Percentiles rank a stretch among this genome's conserved stretches.
Conservation (phyloP, 306 rosid genomes). For the Acmispon strigosus region DNA sequence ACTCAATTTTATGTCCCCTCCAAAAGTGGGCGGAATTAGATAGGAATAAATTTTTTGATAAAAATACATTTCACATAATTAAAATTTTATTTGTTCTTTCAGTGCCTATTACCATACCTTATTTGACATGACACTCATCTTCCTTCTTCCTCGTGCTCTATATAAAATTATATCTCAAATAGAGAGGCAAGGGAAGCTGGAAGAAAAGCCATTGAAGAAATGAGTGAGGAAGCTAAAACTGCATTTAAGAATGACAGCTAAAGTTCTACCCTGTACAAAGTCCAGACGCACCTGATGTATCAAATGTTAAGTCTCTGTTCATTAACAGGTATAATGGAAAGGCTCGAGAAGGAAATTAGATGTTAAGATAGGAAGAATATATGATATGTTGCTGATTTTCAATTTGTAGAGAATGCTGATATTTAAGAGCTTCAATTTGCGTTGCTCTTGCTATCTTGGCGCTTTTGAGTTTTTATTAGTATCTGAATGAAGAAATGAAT, state of each 20-base stretch:
- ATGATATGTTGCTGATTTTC: constrained; percentile 4
- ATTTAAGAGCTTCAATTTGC: not conserved
- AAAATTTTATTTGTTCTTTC: no score
- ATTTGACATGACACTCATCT: no score
- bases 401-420: not conserved
- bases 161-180: no score
- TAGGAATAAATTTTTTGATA: no score
- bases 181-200: constrained; percentile 78
- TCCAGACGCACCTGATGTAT: constrained; percentile 53
- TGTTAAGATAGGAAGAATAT: constrained; percentile 7
- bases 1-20: no score
- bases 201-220: constrained; percentile 53
- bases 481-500: no score
- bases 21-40: no score
- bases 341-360: constrained; percentile 36
- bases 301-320: constrained; percentile 59
- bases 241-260: constrained; percentile 57
- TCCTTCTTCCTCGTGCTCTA: no score
- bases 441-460: not conserved
- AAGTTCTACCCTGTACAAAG: constrained; percentile 64
- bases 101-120: no score
- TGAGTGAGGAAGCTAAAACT: constrained; percentile 62
- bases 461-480: not conserved
- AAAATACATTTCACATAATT: no score
- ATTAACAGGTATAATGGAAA: constrained; percentile 74